phyloP scores from a whole-genome alignment of 208 protist species.

The Trypanosoma lewisi region DNA sequence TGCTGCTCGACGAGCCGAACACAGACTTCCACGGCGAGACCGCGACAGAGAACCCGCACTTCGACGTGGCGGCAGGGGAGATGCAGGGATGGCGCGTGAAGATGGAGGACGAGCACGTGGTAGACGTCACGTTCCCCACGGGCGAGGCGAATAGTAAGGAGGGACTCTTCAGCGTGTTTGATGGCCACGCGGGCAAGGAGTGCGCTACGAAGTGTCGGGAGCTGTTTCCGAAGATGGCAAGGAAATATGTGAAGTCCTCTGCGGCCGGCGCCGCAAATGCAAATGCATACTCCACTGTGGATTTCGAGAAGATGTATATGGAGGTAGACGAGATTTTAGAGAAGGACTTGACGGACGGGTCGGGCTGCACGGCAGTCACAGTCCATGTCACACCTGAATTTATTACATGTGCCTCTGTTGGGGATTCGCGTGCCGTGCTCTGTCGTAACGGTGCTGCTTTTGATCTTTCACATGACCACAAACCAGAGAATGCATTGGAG shows the following conservation, averaged over 20 bases:
- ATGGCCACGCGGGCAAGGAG: constrained; percentile 76
- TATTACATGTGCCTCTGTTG: constrained; percentile 90
- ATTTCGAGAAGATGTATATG: constrained; percentile 72
- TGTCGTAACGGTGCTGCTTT: constrained; percentile 73
- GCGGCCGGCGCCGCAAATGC: constrained; percentile 18
- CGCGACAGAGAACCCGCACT: constrained; percentile 44
- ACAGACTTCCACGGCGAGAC: constrained; percentile 67
- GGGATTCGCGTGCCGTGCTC: constrained; percentile 90
- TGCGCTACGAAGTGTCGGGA: constrained; percentile 43
- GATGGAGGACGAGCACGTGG: constrained; percentile 86
- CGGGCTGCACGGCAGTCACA: constrained; percentile 71
- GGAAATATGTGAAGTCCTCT: constrained; percentile 19
- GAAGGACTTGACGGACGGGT: constrained; percentile 45
- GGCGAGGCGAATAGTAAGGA: constrained; percentile 36
- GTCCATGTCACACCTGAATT: constrained; percentile 62
- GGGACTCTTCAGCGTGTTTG: constrained; percentile 84
- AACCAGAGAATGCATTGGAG: constrained; percentile 75
- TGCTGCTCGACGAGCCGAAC: constrained; percentile 57
- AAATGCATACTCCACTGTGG: constrained; percentile 28
- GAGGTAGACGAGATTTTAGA: constrained; percentile 60
- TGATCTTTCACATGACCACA: constrained; percentile 91
- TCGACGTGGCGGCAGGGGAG: constrained; percentile 71
- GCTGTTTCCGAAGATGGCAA: constrained; percentile 33
- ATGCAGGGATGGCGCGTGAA: constrained; percentile 90
- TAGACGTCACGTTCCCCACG: constrained; percentile 55